Evolutionary conservation across 192 early-diverging fungal genomes (phyloP).

Genomic region (Geranomyces michiganensis): DNA sequence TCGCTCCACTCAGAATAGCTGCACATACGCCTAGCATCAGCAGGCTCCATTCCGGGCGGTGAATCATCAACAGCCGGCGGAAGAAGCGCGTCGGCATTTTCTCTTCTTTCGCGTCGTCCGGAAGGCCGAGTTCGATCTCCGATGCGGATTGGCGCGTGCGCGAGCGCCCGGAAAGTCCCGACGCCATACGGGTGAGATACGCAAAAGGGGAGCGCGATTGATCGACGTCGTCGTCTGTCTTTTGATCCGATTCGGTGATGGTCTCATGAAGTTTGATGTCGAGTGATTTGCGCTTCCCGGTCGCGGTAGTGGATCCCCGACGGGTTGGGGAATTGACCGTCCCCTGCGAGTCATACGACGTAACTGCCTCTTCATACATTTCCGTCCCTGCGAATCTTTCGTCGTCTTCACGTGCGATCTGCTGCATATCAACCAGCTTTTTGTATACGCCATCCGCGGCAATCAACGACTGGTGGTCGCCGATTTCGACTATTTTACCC

Average conservation of each 20-base stretch:
- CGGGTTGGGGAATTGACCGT: too few relatives aligned
- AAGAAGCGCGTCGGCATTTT: not conserved
- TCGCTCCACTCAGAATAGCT: conserved; percentile 20
- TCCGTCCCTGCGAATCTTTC: not conserved
- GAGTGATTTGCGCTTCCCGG: conserved; percentile 19
- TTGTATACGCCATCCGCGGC: conserved; percentile 62
- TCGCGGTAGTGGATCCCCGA: too few relatives aligned
- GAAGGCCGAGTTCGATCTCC: not conserved
- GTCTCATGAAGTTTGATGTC: not conserved
- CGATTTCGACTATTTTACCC: conserved; percentile 67
- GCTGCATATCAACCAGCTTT: conserved; percentile 65
- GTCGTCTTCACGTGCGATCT: not conserved
- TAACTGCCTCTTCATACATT: not conserved
- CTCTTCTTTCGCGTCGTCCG: not conserved
- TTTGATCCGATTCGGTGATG: not conserved
- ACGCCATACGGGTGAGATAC: not conserved
- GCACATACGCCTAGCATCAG: not conserved
- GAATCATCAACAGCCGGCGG: conserved; percentile 8
- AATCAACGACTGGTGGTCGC: conserved; percentile 66
- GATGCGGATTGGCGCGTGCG: not conserved
- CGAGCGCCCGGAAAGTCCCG: not conserved
- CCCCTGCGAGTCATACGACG: too few relatives aligned
- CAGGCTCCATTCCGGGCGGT: conserved; percentile 5
- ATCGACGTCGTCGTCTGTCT: not conserved
- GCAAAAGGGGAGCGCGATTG: not conserved